Percentiles rank a stretch among this genome's conserved stretches.
Evolutionary conservation across 2,329 filamentous ascomycete species (phyloP).

Genomic region (Aaosphaeria pasadenensis): DNA sequence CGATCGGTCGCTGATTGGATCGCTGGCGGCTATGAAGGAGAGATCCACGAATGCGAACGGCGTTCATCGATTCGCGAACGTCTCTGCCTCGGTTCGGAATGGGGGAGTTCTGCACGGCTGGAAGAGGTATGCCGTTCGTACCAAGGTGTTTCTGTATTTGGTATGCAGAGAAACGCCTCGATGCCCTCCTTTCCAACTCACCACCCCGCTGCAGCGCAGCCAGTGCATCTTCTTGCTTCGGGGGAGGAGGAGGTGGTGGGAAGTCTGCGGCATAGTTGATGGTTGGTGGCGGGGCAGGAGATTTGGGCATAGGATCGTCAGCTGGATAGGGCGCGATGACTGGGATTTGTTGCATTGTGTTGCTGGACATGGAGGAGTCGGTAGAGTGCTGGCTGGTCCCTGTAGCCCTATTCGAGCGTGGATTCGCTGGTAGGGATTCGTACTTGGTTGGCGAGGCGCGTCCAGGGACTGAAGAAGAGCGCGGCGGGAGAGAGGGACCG

Average conservation of each 20-base stretch:
- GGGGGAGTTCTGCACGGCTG: constrained; percentile 72
- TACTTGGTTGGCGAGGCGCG: constrained; percentile 44
- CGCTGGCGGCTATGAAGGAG: constrained; percentile 51
- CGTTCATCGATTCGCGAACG: constrained; percentile 78
- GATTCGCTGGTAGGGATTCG: constrained; percentile 35
- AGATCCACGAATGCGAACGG: constrained; percentile 60
- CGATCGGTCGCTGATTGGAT: constrained; percentile 46
- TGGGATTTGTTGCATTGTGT: constrained; percentile 71
- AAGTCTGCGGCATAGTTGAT: constrained; percentile 52
- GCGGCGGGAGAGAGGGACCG: constrained; percentile 44
- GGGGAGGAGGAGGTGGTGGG: constrained; percentile 74
- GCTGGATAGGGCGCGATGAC: constrained; percentile 71
- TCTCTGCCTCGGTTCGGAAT: constrained; percentile 84
- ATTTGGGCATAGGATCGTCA: constrained; percentile 49
- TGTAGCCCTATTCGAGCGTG: constrained; percentile 30
- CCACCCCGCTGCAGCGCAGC: constrained; percentile 88
- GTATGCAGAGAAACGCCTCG: constrained; percentile 90
- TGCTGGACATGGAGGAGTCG: constrained; percentile 69
- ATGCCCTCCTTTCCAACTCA: constrained; percentile 87
- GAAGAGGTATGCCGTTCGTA: constrained; percentile 80
- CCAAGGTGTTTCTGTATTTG: constrained; percentile 95
- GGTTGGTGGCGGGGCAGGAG: constrained; percentile 26
- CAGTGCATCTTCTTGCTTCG: constrained; percentile 83
- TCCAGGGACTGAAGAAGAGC: constrained; percentile 47
- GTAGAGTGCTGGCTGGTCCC: constrained; percentile 29